Conservation (phyloP, 1,284 basidiomycete species). For the Schizophyllum amplum region DNA sequence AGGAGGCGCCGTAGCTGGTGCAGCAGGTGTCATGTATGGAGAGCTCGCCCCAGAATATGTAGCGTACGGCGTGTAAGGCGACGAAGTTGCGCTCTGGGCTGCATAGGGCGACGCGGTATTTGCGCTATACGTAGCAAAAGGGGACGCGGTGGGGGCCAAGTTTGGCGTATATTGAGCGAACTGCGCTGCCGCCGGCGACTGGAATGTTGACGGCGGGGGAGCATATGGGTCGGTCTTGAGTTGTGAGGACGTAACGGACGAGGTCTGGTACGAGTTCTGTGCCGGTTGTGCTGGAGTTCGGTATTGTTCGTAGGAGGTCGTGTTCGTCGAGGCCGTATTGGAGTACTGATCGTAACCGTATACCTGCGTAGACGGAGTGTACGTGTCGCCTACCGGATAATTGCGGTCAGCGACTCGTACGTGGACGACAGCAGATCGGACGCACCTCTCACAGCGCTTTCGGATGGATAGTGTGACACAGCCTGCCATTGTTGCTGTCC, state of each 20-base stretch:
- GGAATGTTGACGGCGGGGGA: background rate
- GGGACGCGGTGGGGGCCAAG: background rate
- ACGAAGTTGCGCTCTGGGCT: conserved; percentile 6
- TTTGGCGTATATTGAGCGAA: background rate
- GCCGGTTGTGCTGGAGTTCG: conserved; percentile 9
- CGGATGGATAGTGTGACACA: background rate
- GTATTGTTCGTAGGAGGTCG: conserved; percentile 10
- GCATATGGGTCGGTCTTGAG: conserved; percentile 12
- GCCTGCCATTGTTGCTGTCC: background rate
- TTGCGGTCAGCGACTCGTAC: background rate
- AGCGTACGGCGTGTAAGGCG: conserved; percentile 3
- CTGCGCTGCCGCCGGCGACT: background rate
- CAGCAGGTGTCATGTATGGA: conserved; percentile 12
- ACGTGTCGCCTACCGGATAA: background rate
- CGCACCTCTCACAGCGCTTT: background rate
- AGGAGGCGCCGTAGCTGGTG: conserved; percentile 19
- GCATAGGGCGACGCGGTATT: conserved; percentile 15
- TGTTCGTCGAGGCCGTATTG: background rate
- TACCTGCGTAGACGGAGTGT: conserved; percentile 4
- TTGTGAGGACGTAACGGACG: conserved; percentile 4
- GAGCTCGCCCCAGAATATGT: conserved; percentile 1
- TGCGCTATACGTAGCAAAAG: conserved; percentile 12
- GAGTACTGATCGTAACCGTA: background rate
- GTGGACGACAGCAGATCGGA: background rate
- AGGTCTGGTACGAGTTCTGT: background rate